Evolutionary conservation across 345 rosid genomes (phyloP), one percentile per base, ranked within the genome.

Genomic region (Corchorus olitorius): DNA sequence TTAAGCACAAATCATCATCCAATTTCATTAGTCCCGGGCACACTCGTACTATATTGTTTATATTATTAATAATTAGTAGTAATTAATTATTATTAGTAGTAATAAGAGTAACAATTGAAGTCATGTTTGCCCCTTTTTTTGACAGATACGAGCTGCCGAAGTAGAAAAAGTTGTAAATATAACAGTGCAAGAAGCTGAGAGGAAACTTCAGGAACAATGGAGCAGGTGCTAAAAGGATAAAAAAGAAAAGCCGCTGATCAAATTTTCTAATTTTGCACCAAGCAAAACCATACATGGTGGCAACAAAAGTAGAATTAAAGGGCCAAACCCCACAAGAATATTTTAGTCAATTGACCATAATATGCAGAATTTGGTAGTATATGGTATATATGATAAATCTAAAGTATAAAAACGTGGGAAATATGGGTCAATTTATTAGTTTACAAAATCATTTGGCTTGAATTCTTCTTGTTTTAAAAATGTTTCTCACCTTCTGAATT

Each of bases 81-180:
- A n/a, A n/a, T n/a, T n/a, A n/a, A n/a, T n/a, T n/a, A n/a, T n/a
- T n/a, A n/a, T n/a, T n/a, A n/a, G n/a, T n/a, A n/a, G n/a, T n/a
- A n/a, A n/a, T n/a, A n/a, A n/a, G n/a, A n/a, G n/a, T n/a, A n/a
- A n/a, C n/a, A n/a, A n/a, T n/a, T n/a, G n/a, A n/a, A n/a, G n/a
- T n/a, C n/a, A n/a, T n/a, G n/a, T 10, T 33, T 34, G 6, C 35
- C 16, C 5, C 35, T 20, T 34, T 48, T 35, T 48, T 74, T 64
- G 79, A 79, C 43, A 91, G 97, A 80, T 83, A 33, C 83, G 68
- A 78, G 92, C 78, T 34, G 90, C 65, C 62, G 86, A 83, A 55
- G 77, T 89, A 50, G 88, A 88, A 73, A 73, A 77, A 15, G 87
- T 55, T 48, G 84, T 91, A 62, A 77, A 80, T 49, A 71, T 64